Evolutionary conservation across 768 basidiomycete species (phyloP).

Genomic region (Tulasnella sp.): DNA sequence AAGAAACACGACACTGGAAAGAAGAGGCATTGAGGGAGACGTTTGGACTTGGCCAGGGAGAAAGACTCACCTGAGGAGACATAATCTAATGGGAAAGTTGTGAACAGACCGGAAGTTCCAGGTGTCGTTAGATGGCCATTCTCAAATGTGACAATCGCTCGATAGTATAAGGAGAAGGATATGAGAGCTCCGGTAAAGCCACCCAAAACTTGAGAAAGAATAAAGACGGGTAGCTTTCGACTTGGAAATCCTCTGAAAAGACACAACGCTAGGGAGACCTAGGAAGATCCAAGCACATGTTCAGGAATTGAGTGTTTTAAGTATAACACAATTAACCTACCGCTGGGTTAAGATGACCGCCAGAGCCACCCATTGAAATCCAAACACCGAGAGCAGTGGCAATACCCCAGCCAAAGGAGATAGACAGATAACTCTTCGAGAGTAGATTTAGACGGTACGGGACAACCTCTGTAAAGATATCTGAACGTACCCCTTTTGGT

Average conservation of each 20-base stretch:
- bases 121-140: conserved; percentile 30
- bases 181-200: conserved; percentile 58
- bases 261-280: conserved; percentile 23
- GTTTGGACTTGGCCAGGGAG: too few relatives aligned
- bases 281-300: neutral
- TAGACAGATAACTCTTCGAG: conserved; percentile 2
- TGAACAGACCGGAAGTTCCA: conserved; percentile 56
- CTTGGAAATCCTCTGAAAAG: conserved; percentile 26
- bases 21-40: neutral
- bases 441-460: neutral
- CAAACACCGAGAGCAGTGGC: conserved; percentile 28
- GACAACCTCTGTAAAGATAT: too few relatives aligned
- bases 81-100: conserved; percentile 46
- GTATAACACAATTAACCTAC: conserved; percentile 3
- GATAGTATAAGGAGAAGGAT: conserved; percentile 57
- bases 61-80: conserved; percentile 36
- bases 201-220: conserved; percentile 61
- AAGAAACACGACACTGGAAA: conserved; percentile 44
- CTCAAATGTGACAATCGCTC: conserved; percentile 62
- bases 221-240: conserved; percentile 48
- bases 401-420: conserved; percentile 27
- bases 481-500: conserved; percentile 14
- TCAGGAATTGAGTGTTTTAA: neutral
- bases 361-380: conserved; percentile 23
- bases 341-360: conserved; percentile 29